These are phyloP conservation scores for Phytopythium cucurbitacearum DNA, from an alignment of 352 stramenopile species.

Conservation along the genomic window DNA sequence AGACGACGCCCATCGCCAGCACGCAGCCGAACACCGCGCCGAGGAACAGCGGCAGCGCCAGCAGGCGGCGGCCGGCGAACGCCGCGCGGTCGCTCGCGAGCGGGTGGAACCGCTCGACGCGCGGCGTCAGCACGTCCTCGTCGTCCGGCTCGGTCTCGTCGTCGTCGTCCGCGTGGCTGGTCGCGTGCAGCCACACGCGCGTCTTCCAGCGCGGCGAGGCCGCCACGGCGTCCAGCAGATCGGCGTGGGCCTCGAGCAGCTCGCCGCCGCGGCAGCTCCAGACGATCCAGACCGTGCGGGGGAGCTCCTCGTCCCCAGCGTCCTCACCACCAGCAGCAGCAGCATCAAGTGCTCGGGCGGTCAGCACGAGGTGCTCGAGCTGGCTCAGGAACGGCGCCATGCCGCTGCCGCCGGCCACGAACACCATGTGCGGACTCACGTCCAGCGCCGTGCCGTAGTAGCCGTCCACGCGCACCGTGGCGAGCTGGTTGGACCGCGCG, in stretches of 20 bases:
- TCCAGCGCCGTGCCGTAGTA: constrained; percentile 64
- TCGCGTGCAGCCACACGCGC: constrained; percentile 47
- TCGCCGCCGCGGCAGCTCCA: constrained; percentile 51
- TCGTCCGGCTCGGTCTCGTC: constrained; percentile 32
- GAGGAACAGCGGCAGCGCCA: constrained; percentile 27
- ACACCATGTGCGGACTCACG: constrained; percentile 52
- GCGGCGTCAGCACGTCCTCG: constrained; percentile 15
- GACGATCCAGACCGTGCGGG: constrained; percentile 41
- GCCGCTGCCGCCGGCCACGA: constrained; percentile 61
- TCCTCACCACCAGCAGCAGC: constrained; percentile 4
- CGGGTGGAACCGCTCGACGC: constrained; percentile 34
- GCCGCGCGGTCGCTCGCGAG: constrained; percentile 17
- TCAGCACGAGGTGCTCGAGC: constrained; percentile 44
- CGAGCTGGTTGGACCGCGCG: constrained; percentile 35
- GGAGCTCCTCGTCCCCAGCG: constrained; percentile 17
- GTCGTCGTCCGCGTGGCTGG: constrained; percentile 19
- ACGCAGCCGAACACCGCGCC: constrained; percentile 22
- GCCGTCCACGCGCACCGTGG: constrained; percentile 52
- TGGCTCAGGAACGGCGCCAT: constrained; percentile 73
- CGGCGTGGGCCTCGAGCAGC: constrained; percentile 32
- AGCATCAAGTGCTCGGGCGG: constrained; percentile 14
- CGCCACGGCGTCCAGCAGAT: constrained; percentile 42
- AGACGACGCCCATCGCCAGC: constrained; percentile 28
- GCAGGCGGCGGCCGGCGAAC: constrained; percentile 27
- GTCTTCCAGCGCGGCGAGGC: constrained; percentile 36